Conservation (phyloP, 495 filamentous ascomycete genomes). For the Aspergillus saccharolyticus region DNA sequence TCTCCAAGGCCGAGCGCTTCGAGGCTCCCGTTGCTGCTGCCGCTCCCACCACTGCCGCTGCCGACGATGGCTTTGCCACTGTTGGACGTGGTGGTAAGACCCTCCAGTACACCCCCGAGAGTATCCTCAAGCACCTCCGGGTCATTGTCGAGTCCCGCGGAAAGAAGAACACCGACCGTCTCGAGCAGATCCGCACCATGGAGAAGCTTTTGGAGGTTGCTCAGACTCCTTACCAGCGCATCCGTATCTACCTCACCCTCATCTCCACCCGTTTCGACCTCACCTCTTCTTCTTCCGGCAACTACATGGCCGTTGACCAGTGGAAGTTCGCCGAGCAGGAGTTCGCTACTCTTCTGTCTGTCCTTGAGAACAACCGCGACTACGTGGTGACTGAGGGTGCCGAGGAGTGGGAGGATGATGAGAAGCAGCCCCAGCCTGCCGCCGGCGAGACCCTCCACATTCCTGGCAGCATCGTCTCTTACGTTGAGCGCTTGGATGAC, state of each 20-base stretch:
- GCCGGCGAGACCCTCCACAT: conserved; percentile 75
- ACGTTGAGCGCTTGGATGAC: conserved; percentile 92
- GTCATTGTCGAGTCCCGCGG: conserved; percentile 91
- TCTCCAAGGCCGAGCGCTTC: conserved; percentile 43
- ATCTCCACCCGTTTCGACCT: conserved; percentile 95
- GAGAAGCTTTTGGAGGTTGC: conserved; percentile 91
- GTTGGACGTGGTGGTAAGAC: conserved; percentile 84
- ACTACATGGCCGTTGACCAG: conserved; percentile 90
- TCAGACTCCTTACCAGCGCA: conserved; percentile 84
- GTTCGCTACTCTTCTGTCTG: conserved; percentile 66
- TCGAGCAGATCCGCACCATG: conserved; percentile 94
- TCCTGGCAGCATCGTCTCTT: conserved; percentile 89
- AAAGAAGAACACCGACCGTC: conserved; percentile 96
- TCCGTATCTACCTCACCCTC: conserved; percentile 85
- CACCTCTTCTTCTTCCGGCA: conserved; percentile 67
- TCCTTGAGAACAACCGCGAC: conserved; percentile 71
- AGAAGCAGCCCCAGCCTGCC: conserved; percentile 72
- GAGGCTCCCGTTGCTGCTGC: conserved; percentile 39
- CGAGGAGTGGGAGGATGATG: conserved; percentile 99
- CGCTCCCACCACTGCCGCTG: conserved; percentile 33
- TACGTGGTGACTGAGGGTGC: conserved; percentile 83
- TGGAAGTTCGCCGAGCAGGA: conserved; percentile 94
- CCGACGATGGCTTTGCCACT: conserved; percentile 80
- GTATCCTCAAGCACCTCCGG: conserved; percentile 93
- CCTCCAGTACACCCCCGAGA: conserved; percentile 88